Percentiles rank a stretch among this genome's conserved stretches.
Conservation (phyloP, 2,329 filamentous ascomycete genomes). For the Coniochaeta ligniaria region DNA sequence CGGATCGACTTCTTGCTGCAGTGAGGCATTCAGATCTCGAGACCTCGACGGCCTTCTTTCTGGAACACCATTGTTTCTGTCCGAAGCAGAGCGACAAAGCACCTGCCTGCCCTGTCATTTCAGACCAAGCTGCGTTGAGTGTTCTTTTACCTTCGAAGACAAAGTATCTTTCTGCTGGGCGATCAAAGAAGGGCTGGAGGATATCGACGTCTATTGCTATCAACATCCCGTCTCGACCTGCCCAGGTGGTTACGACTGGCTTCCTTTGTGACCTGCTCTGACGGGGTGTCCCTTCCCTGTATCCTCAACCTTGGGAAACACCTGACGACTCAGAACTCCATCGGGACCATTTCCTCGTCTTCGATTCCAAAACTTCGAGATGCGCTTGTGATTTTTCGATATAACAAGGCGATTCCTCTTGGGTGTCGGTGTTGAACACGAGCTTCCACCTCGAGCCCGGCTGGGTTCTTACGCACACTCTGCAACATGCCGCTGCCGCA, state of each 20-base stretch:
- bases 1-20: background rate
- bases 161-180: background rate
- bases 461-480: background rate
- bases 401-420: conserved; percentile 4
- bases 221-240: background rate
- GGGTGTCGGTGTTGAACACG: background rate
- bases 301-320: background rate
- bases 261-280: background rate
- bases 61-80: background rate
- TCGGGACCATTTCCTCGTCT: background rate
- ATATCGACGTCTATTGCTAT: background rate
- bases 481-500: conserved; percentile 62
- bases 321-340: background rate
- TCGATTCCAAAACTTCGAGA: background rate
- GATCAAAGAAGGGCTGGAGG: background rate
- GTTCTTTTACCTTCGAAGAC: background rate
- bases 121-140: background rate
- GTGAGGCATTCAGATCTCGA: background rate
- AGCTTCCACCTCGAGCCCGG: background rate
- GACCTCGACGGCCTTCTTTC: background rate
- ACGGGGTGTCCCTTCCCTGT: background rate
- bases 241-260: background rate
- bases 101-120: background rate
- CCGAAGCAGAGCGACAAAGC: background rate
- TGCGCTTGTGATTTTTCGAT: background rate